Evolutionary conservation across 805 yeast genomes (phyloP).

Genomic region (Sugiyamaella valdiviana): DNA sequence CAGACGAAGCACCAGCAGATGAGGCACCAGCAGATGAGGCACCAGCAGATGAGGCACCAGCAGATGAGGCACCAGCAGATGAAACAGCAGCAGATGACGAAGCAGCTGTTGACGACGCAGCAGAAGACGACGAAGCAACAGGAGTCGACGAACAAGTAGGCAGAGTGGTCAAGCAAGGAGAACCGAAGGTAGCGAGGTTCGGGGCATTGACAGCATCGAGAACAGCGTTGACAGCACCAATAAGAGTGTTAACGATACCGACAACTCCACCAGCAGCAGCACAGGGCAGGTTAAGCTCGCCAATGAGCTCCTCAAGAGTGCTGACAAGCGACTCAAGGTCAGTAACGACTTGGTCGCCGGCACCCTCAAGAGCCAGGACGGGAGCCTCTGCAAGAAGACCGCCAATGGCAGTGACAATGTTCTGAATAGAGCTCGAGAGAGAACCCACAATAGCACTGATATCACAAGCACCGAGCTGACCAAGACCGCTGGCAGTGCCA

Average conservation of each 20-base stretch:
- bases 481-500: not conserved
- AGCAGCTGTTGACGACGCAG: not conserved
- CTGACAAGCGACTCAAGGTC: not conserved
- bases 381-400: not conserved
- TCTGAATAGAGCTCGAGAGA: not conserved
- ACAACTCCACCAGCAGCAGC: not conserved
- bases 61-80: not conserved
- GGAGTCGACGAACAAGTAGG: not conserved
- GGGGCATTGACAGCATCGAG: not conserved
- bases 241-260: not conserved
- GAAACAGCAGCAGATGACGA: not conserved
- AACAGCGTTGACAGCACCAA: not conserved
- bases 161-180: not conserved
- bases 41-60: not conserved
- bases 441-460: not conserved
- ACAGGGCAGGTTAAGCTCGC: not conserved
- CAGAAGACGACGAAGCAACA: not conserved
- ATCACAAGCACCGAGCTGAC: slow-evolving; percentile 2
- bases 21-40: too few relatives aligned
- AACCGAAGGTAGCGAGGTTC: slow-evolving; percentile 4
- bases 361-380: not conserved
- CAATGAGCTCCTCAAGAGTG: not conserved
- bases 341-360: not conserved
- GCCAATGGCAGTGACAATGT: not conserved
- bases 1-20: too few relatives aligned